Base-by-base conservation (phyloP, 2,329 filamentous ascomycete species). In the Phyllosticta paracitricarpa region DNA sequence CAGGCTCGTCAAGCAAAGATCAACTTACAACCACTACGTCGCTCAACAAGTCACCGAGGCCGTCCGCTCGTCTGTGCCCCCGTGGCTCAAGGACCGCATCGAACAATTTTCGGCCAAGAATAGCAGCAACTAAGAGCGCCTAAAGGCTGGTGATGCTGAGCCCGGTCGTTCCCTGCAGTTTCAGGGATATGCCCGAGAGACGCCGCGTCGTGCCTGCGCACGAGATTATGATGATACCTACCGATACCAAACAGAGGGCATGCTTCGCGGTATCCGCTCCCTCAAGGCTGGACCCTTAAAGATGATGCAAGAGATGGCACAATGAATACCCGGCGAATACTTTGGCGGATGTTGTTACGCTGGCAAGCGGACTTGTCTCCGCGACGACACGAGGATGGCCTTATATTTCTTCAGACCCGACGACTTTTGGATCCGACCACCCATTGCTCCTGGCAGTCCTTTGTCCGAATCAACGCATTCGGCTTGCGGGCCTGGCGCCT, bases 61-160 rank as follows among this genome's bases (percentile, higher is more conserved):
- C 12, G 60, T 61, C 30, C 60, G 60, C 51, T 56, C 56, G 40
- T 61, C 60, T 10, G 54, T 61, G 26, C 60, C 60, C 9, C 60
- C 60, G 33, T 61, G 60, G 60, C 51, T 61, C 28, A 61, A 61
- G 60, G 60, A 61, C 33, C 60, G 60, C 51, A 30, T 61, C 6
- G 60, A 61, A 22, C 54, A 61, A 24, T 61, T 57, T 51, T 51
- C 57, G 33, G 60, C 60, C 48, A 61, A 61, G 30, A 55, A 61
- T 40, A 61, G 51, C 56, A 58, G 60, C 55, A 33, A 61, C 51
- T 61, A 61, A 61, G 54, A 40, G 40, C 9, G 51, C 28, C 6
- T 40, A 7, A 25, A 28, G 25, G 35, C 26, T 48, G 17, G 28
- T 56, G 51, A 12, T 51, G 35, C 58, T 52, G 48, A 33, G 35